Base-by-base conservation (phyloP, 2,329 filamentous ascomycete species). In the Colletotrichum gigasporum region DNA sequence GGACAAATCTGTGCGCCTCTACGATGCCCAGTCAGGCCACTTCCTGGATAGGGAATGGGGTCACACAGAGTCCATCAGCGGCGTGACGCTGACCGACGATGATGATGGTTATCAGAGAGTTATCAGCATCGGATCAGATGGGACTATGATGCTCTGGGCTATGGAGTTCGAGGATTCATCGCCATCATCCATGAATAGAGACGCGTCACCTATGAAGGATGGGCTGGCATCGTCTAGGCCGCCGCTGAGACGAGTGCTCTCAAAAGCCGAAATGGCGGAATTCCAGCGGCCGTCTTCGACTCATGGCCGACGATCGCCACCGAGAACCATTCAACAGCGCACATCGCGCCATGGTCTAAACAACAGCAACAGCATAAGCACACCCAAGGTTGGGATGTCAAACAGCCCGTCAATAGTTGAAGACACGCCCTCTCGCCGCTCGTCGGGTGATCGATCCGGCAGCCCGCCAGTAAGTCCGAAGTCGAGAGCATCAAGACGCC, bases 1-100 rank as follows among this genome's bases (percentile, higher is more conserved):
- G 1, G 96, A 99, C 76, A 99, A 98, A 75, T 98, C 96, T 1
- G 90, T 99, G 59, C 86, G 96, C 34, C 81, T 99, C 14, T 99
- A 99, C 71, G 92, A 97, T 69, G 83, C 88, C 28, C 89, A 91
- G 66, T 89, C 87, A 41, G 94, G 95, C 8, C 80, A 82, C 2
- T 90, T 99, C 61, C 79, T 98, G 26, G 91, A 94, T 52, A 89
- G 93, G 39, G 96, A 98, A 78, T 97, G 94, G 87, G 96, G 96
- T 1, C 96, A 99, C 70, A 97, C 94, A 0, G 94, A 97, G 73
- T 91, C 94, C 8, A 93, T 99, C 68, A 97, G 92, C 53, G 94
- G 94, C 65, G 88, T 96, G 16, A 86, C 91, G 4, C 79, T 97
- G 16, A 75, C 95, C 10, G 87, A 91, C 57, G 82, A 83, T 7